Percentiles rank a stretch among this genome's conserved stretches.
Evolutionary conservation across 768 basidiomycete species (phyloP).

Genomic region (Agrocybe praecox): DNA sequence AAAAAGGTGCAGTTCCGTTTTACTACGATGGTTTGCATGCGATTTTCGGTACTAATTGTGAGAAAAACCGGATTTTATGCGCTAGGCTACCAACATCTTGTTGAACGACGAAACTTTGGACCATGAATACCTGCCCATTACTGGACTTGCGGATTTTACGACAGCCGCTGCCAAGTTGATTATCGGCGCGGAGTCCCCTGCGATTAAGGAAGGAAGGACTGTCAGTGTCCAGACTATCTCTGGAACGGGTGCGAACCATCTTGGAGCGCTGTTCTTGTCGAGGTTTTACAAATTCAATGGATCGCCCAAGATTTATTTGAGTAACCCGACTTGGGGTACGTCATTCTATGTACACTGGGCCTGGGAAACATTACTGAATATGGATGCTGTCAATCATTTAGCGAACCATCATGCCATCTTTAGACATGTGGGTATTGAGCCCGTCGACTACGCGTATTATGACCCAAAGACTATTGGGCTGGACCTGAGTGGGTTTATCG

Average conservation of each 20-base stretch:
- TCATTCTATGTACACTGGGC: slow-evolving; percentile 4
- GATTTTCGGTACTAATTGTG: slow-evolving; percentile 10
- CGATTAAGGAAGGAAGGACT: slow-evolving; percentile 70
- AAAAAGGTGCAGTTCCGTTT: slow-evolving; percentile 62
- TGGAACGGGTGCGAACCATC: slow-evolving; percentile 95
- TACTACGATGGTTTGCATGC: slow-evolving; percentile 11
- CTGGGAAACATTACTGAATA: slow-evolving; percentile 4
- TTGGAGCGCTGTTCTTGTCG: slow-evolving; percentile 86
- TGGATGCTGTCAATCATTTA: slow-evolving; percentile 26
- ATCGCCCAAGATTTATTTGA: slow-evolving; percentile 77
- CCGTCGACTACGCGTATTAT: slow-evolving; percentile 92
- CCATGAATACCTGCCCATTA: slow-evolving; percentile 93
- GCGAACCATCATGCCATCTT: slow-evolving; percentile 92
- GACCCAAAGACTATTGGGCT: slow-evolving; percentile 88
- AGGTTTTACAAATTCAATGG: slow-evolving; percentile 76
- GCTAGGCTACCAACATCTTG: slow-evolving; percentile 72
- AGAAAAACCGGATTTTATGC: not conserved
- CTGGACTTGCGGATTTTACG: slow-evolving; percentile 84
- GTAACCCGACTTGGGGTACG: slow-evolving; percentile 95
- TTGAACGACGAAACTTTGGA: slow-evolving; percentile 74
- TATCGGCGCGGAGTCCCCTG: slow-evolving; percentile 71
- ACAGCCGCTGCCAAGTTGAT: slow-evolving; percentile 82
- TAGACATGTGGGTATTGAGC: slow-evolving; percentile 86
- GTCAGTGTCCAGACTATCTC: slow-evolving; percentile 92
- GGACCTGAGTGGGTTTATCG: slow-evolving; percentile 72